Evolutionary conservation across 2,329 filamentous ascomycete genomes (phyloP).

Genomic region (Neonectria coccinea): DNA sequence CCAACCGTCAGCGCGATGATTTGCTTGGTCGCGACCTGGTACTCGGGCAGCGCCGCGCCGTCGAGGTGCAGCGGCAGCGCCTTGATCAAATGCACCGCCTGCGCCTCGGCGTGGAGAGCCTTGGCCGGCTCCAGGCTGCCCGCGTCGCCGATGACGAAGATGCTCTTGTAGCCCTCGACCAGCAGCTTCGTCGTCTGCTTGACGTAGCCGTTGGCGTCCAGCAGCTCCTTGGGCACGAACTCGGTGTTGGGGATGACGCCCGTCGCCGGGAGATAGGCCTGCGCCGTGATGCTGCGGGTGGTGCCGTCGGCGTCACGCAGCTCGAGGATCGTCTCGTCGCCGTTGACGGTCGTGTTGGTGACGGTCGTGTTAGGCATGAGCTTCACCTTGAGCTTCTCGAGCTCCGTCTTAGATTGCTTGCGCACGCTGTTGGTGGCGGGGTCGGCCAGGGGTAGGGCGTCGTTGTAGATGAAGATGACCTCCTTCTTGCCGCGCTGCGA

Average conservation of each 20-base stretch:
- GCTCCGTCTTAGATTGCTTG: constrained; percentile 52
- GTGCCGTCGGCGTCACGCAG: constrained; percentile 50
- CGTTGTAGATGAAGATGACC: constrained; percentile 57
- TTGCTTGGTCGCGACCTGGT: constrained; percentile 46
- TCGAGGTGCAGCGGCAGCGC: constrained; percentile 50
- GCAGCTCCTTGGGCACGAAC: constrained; percentile 55
- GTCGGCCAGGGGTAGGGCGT: constrained; percentile 53
- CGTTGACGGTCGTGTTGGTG: constrained; percentile 38
- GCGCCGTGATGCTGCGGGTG: constrained; percentile 54
- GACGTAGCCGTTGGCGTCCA: constrained; percentile 51
- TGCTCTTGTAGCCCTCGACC: constrained; percentile 51
- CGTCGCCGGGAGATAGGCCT: constrained; percentile 61
- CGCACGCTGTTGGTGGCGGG: constrained; percentile 53
- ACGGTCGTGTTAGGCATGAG: constrained; percentile 56
- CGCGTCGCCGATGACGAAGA: constrained; percentile 60
- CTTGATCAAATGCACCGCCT: constrained; percentile 52
- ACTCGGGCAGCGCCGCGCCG: constrained; percentile 46
- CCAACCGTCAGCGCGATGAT: constrained; percentile 56
- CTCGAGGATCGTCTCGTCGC: constrained; percentile 50
- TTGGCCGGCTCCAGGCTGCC: constrained; percentile 55
- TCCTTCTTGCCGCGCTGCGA: constrained; percentile 57
- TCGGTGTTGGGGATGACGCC: constrained; percentile 59
- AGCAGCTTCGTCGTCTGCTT: constrained; percentile 54
- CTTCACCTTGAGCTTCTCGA: constrained; percentile 59
- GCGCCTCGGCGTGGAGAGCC: constrained; percentile 47